Conservation (phyloP, 139 green algal genomes). For the Coelastrella sp. region DNA sequence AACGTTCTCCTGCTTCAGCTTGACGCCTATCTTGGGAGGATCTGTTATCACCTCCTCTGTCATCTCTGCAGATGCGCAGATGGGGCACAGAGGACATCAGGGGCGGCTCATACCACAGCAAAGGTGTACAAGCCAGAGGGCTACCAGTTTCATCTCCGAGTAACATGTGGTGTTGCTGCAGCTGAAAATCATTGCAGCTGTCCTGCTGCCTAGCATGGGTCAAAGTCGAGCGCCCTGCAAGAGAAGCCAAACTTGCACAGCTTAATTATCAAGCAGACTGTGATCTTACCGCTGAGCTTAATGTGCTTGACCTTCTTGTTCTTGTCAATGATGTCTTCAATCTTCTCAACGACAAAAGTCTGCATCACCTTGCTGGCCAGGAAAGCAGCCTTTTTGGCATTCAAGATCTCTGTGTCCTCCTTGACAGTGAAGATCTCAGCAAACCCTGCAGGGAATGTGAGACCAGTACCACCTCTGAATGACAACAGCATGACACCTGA, state of each 20-base stretch:
- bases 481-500: too few relatives aligned
- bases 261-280: too few relatives aligned
- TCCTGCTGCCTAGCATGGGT: too few relatives aligned
- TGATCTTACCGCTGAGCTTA: conserved; percentile 80
- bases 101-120: too few relatives aligned
- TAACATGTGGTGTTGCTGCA: too few relatives aligned
- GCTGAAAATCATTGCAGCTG: too few relatives aligned
- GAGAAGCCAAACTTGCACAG: too few relatives aligned
- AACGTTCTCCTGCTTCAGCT: conserved; percentile 85
- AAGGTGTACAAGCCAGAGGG: too few relatives aligned
- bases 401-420: conserved; percentile 84
- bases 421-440: conserved; percentile 83
- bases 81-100: background rate
- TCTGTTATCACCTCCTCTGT: conserved; percentile 83
- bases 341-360: conserved; percentile 78
- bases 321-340: conserved; percentile 85
- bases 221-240: too few relatives aligned
- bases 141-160: too few relatives aligned
- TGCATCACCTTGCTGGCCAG: conserved; percentile 80
- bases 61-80: too few relatives aligned
- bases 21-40: conserved; percentile 80
- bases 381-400: conserved; percentile 91
- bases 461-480: too few relatives aligned
- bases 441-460: conserved; percentile 67
- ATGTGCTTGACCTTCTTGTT: conserved; percentile 93